Evolutionary conservation across 139 green algal species (phyloP), one percentile per base, ranked within the genome.

Genomic region (Closterium sp.): DNA sequence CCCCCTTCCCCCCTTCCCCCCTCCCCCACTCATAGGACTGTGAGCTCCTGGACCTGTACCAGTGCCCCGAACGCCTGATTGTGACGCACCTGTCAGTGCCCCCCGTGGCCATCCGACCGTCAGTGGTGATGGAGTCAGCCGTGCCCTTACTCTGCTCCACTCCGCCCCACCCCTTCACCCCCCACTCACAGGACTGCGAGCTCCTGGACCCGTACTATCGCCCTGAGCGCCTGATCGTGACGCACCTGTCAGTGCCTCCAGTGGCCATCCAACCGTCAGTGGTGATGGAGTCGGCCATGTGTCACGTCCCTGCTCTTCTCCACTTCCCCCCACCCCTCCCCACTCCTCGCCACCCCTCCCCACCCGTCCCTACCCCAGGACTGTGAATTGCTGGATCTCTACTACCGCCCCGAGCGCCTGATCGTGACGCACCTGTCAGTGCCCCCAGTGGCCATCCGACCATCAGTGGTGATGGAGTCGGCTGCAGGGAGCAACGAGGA

Each of bases 251-350:
- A 0, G 98, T 99, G 90, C 98, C 98, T 1, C 98, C 98, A 2
- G 97, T 99, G 38, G 97, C 96, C 95, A 99, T 99, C 94, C 95
- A 97, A 4, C 98, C 98, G 31, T 97, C 92, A n/a, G 97, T 99
- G 87, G 97, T 99, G 93, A 98, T 99, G 98, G 98, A 99, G 91
- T 86, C 66, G 4, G 91, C 89, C 87, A 86, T 69, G 36, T 6
- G 36, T 55, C 36, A 12, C 36, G 6, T 4, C 36, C 4, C 89
- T 33, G 33, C 23, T 88, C 34, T 87, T 91, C 66, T 87, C 3
- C 8, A 4, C 35, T 31, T 33, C 85, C 8, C 6, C 35, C 8
- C 35, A 30, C 85, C 85, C 85, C 4, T 7, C 4, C 8, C 85
- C 85, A 4, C 85, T 33, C 5, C 35, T 8, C 33, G 12, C 8